A percentile compares a stretch with the other conserved stretches of the same genome.
These are phyloP conservation scores for Carpinus viminea DNA, from an alignment of 306 rosid species.

Conservation along the genomic window DNA sequence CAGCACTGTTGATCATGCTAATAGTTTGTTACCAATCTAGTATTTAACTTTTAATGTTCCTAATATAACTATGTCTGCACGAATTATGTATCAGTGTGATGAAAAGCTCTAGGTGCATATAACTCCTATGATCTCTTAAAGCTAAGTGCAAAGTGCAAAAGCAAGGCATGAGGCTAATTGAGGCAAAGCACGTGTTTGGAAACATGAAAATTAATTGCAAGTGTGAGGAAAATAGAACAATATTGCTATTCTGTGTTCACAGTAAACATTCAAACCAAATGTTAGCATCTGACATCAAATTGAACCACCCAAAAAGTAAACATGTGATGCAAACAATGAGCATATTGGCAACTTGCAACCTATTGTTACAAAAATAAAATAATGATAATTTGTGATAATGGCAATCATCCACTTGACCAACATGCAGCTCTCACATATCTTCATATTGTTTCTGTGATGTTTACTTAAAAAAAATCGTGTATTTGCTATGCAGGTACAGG, in stretches of 20 bases:
- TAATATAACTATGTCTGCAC: neutral
- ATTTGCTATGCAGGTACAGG: slow-evolving; percentile 70
- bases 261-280: neutral
- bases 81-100: neutral
- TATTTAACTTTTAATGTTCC: neutral
- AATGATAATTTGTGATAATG: neutral
- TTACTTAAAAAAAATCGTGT: slow-evolving; percentile 1
- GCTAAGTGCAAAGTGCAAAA: neutral
- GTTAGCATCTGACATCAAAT: neutral
- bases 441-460: slow-evolving; percentile 17
- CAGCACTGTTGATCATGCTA: neutral
- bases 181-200: neutral
- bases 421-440: slow-evolving; percentile 10
- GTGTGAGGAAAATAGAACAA: neutral
- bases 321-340: neutral
- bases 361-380: neutral
- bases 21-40: neutral
- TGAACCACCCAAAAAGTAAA: neutral
- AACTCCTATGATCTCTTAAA: neutral
- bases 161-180: neutral
- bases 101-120: neutral
- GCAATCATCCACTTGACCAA: slow-evolving; percentile 15
- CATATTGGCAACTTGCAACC: neutral
- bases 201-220: neutral
- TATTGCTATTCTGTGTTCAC: neutral